phyloP scores from a whole-genome alignment of 176 grass and related monocot genomes.

The Musa schizocarpa region DNA sequence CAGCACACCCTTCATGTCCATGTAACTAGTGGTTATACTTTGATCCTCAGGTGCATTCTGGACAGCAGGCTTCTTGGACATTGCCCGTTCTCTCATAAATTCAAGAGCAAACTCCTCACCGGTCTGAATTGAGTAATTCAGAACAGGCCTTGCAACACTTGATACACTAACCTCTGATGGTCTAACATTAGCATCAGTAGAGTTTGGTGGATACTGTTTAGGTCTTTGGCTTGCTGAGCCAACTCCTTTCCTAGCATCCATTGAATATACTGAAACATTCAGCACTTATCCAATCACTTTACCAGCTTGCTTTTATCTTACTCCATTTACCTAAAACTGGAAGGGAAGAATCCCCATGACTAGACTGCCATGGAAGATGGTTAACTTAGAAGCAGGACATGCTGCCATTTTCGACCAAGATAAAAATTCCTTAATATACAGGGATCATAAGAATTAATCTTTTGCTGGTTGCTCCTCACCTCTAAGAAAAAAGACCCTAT shows the following conservation, averaged over 20 bases:
- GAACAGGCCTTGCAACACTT: slow-evolving; percentile 42
- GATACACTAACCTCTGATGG: slow-evolving; percentile 29
- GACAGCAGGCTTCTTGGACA: slow-evolving; percentile 47
- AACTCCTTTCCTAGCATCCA: slow-evolving; percentile 43
- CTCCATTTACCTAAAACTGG: background rate
- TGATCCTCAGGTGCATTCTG: slow-evolving; percentile 43
- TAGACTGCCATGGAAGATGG: background rate
- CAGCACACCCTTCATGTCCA: slow-evolving; percentile 42
- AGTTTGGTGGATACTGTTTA: slow-evolving; percentile 28
- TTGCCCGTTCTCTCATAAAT: slow-evolving; percentile 82
- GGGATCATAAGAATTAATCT: background rate
- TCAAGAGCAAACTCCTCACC: slow-evolving; percentile 94
- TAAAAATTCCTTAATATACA: background rate
- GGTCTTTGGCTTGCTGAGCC: slow-evolving; percentile 26
- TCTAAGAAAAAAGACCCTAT: background rate
- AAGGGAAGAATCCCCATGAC: background rate
- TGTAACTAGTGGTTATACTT: slow-evolving; percentile 32
- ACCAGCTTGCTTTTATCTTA: background rate
- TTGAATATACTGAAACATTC: slow-evolving; percentile 10
- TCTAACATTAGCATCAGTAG: slow-evolving; percentile 25
- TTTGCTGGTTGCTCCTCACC: background rate
- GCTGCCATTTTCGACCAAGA: background rate
- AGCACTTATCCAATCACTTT: background rate
- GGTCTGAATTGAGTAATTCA: slow-evolving; percentile 96
- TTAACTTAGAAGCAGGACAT: background rate